phyloP scores from a whole-genome alignment of 106 monocot species.

The Dendrobium catenatum region DNA sequence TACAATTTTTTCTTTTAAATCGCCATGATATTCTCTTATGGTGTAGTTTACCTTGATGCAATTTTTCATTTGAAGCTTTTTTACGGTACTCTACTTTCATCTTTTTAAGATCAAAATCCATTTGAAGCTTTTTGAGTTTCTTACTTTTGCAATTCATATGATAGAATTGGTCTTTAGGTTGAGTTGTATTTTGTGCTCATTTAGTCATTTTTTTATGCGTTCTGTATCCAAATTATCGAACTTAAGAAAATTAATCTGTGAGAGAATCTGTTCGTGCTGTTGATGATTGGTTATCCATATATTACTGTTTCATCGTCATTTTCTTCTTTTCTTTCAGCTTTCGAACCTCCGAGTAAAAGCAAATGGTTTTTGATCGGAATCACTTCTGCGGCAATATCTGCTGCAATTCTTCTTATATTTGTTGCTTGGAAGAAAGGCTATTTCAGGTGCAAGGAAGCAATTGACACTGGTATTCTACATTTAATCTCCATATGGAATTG shows the following conservation, averaged over 20 bases:
- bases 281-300: neutral
- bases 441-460: neutral
- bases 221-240: neutral
- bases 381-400: neutral
- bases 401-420: neutral
- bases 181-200: neutral
- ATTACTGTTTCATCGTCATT: neutral
- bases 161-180: too few relatives aligned
- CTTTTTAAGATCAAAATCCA: too few relatives aligned
- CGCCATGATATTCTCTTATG: too few relatives aligned
- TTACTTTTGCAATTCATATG: neutral
- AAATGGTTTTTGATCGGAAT: neutral
- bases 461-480: neutral
- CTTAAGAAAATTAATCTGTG: neutral
- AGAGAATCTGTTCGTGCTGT: neutral
- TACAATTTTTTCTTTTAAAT: too few relatives aligned
- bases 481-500: neutral
- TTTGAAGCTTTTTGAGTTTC: too few relatives aligned
- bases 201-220: neutral
- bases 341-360: conserved; percentile 1
- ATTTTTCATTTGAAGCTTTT: too few relatives aligned
- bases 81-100: too few relatives aligned
- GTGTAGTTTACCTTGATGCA: too few relatives aligned
- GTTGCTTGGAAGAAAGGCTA: conserved; percentile 9
- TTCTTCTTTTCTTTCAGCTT: conserved; percentile 5